A percentile compares a stretch with the other conserved stretches of the same genome.
Conservation (phyloP, 495 filamentous ascomycete genomes). For the Podospora appendiculata region DNA sequence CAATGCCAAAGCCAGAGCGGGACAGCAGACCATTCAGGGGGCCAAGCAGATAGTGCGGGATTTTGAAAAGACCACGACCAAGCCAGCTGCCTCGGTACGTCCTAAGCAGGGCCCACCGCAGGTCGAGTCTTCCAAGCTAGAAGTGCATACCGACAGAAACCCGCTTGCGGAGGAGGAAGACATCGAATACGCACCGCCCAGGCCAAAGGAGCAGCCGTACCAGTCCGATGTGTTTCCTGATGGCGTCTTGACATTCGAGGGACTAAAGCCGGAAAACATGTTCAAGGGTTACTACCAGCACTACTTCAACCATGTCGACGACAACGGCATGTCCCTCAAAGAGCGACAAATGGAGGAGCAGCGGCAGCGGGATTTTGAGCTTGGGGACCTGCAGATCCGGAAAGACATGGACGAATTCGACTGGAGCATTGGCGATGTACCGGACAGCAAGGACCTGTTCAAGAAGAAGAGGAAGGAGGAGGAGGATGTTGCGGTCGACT, state of each 20-base stretch:
- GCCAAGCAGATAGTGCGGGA: constrained; percentile 33
- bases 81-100: constrained; percentile 25
- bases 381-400: constrained; percentile 53
- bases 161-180: constrained; percentile 50
- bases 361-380: constrained; percentile 41
- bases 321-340: constrained; percentile 55
- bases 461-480: constrained; percentile 28
- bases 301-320: constrained; percentile 58
- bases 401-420: constrained; percentile 47
- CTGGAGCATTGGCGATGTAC: constrained; percentile 39
- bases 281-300: constrained; percentile 59
- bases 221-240: constrained; percentile 68
- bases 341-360: constrained; percentile 56
- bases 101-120: constrained; percentile 34
- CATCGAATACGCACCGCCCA: constrained; percentile 42
- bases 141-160: constrained; percentile 30
- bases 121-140: constrained; percentile 35
- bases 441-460: constrained; percentile 20
- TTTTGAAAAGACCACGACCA: constrained; percentile 33
- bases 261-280: constrained; percentile 51
- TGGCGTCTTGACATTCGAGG: constrained; percentile 39
- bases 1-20: constrained; percentile 75
- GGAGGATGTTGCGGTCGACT: constrained; percentile 10
- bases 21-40: constrained; percentile 42
- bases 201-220: constrained; percentile 57